phyloP scores from a whole-genome alignment of 2,329 filamentous ascomycete genomes.

The Sclerotiophoma versabilis region DNA sequence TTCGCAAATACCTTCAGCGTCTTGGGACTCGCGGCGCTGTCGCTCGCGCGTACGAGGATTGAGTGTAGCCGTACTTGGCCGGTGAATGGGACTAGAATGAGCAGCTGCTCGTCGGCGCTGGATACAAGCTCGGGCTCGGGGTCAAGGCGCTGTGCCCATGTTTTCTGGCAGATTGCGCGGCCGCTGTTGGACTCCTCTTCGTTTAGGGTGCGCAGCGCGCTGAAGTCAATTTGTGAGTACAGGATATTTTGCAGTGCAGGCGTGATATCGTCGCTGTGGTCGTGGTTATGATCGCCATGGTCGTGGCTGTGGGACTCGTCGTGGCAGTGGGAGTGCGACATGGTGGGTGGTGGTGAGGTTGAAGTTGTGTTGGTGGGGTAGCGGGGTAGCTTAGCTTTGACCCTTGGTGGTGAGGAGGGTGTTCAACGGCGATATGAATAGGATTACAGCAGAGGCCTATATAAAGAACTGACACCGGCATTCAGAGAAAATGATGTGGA shows the following conservation, averaged over 20 bases:
- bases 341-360: constrained; percentile 18
- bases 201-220: constrained; percentile 83
- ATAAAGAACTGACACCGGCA: too few species aligned
- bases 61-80: constrained; percentile 93
- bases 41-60: constrained; percentile 82
- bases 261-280: constrained; percentile 90
- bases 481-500: background rate
- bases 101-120: constrained; percentile 89
- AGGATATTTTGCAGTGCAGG: constrained; percentile 90
- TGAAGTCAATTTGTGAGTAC: constrained; percentile 91
- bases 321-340: constrained; percentile 42
- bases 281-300: constrained; percentile 91
- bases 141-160: constrained; percentile 81
- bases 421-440: background rate
- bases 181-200: constrained; percentile 75
- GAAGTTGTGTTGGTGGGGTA: constrained; percentile 32
- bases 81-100: constrained; percentile 92
- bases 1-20: constrained; percentile 91
- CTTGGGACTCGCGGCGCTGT: constrained; percentile 72
- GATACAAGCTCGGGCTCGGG: constrained; percentile 79
- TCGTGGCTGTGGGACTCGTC: constrained; percentile 71
- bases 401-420: background rate
- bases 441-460: too few species aligned
- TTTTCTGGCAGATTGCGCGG: constrained; percentile 81
- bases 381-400: constrained; percentile 40